Evolutionary conservation across 2,329 filamentous ascomycete species (phyloP), one percentile per base, ranked within the genome.

Genomic region (Uncinocarpus reesii): DNA sequence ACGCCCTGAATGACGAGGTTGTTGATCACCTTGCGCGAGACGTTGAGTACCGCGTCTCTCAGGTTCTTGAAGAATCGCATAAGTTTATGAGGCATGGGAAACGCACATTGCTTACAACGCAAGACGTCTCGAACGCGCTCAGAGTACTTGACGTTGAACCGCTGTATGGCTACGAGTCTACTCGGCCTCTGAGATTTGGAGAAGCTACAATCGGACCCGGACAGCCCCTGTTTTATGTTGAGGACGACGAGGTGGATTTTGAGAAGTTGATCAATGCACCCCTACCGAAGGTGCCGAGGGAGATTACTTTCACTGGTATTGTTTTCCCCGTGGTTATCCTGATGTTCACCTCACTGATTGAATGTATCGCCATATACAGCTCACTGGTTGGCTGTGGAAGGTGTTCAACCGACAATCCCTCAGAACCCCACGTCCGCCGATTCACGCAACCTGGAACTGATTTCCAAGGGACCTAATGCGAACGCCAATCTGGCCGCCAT

Each of bases 251-350:
- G 71, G 83, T 96, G 47, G 92, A 98, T 67, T 96, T 98, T 62
- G 92, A 98, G 71, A 96, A 96, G 73, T 73, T 98, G 56, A 95
- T 98, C 64, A 98, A 98, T 69, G 88, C 88, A 55, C 86, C 92
- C 3, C 69, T 98, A 56, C 92, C 92, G 21, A 95, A 93, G 66
- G 89, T 98, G 24, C 92, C 92, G 28, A 77, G 90, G 42, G 92
- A 98, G 65, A 84, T 92, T 59, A 86, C 81, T 52, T 90, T 95
- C 62, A 96, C 90, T 34, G 84, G 87, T 90, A 71, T 49, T 75
- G 57, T 15, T 44, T 23, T 11, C 7, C 21, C 42, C 21, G 24
- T 10, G 20, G 23, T 11, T 24, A n/a, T 37, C 6, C 11, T 6
- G n/a, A 23, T 23, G 3, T 37, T 20, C 37, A 38, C 10, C n/a